phyloP scores from a whole-genome alignment of 345 rosid species.

The Schrenkiella parvula region DNA sequence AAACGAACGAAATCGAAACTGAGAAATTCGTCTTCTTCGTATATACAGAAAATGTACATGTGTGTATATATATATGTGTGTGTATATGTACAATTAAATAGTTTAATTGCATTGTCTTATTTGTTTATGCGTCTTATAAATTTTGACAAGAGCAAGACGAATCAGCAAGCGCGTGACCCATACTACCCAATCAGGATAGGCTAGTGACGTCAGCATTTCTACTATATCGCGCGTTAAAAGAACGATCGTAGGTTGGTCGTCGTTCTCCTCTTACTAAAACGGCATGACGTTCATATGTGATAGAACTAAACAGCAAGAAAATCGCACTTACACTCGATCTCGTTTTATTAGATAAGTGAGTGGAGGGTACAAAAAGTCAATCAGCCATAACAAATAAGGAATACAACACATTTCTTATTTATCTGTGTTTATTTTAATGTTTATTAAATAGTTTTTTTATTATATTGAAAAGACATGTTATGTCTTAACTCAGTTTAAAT shows the following conservation, averaged over 20 bases:
- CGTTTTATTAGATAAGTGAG: too few species aligned
- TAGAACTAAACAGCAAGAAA: background rate
- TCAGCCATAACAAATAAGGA: too few species aligned
- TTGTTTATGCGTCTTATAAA: background rate
- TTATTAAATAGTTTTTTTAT: too few species aligned
- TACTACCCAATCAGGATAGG: background rate
- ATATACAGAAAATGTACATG: too few species aligned
- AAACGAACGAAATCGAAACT: constrained; percentile 7
- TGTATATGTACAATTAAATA: background rate
- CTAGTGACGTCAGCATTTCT: background rate
- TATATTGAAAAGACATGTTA: too few species aligned
- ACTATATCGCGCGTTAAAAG: too few species aligned
- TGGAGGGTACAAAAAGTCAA: too few species aligned
- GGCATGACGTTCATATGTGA: background rate
- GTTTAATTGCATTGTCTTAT: too few species aligned
- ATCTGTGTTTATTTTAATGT: too few species aligned
- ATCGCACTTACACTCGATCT: background rate
- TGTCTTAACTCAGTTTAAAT: too few species aligned
- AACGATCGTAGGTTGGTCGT: background rate
- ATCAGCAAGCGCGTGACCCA: background rate
- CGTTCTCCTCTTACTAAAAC: background rate
- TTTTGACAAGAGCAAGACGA: background rate
- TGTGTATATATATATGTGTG: too few species aligned
- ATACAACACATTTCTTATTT: too few species aligned
- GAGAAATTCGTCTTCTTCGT: background rate